Percentiles rank a stretch among this genome's conserved stretches.
These are phyloP conservation scores for Penstemon davidsonii DNA, from an alignment of 257 asterid species.

Conservation along the genomic window DNA sequence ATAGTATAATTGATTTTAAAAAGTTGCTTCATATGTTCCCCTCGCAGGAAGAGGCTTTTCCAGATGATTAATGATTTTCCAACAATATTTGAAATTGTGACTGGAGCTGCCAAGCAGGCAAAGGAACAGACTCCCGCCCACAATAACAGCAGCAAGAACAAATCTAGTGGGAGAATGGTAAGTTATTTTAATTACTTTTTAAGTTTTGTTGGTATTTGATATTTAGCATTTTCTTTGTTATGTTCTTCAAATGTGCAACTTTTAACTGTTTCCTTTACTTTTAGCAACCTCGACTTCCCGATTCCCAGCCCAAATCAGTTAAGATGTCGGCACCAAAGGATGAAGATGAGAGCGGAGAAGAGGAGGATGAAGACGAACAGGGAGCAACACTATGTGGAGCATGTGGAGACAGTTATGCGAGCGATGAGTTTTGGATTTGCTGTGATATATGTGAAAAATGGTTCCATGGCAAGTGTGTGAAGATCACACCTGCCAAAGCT, in stretches of 20 bases:
- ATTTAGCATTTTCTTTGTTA: not conserved
- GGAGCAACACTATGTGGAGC: conserved; percentile 74
- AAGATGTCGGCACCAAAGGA: conserved; percentile 44
- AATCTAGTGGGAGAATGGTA: conserved; percentile 44
- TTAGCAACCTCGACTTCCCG: conserved; percentile 44
- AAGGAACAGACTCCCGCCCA: conserved; percentile 37
- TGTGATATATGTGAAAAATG: conserved; percentile 78
- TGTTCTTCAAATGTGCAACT: not conserved
- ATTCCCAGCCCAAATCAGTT: conserved; percentile 41
- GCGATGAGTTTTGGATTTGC: conserved; percentile 79
- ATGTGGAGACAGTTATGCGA: conserved; percentile 64
- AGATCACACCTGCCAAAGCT: conserved; percentile 82
- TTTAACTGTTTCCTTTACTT: not conserved
- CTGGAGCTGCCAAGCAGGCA: conserved; percentile 45
- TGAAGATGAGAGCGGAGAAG: conserved; percentile 47
- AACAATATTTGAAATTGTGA: conserved; percentile 64
- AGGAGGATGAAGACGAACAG: conserved; percentile 60
- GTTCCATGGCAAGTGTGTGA: conserved; percentile 89
- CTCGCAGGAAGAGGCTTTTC: conserved; percentile 65
- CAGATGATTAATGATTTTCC: conserved; percentile 72
- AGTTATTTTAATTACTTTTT: not conserved
- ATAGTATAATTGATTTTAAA: not conserved
- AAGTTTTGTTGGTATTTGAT: not conserved
- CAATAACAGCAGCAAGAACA: conserved; percentile 56
- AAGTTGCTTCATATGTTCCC: conserved; percentile 9